Base-by-base conservation (phyloP, 495 filamentous ascomycete species). In the Stereocaulon alpinum region DNA sequence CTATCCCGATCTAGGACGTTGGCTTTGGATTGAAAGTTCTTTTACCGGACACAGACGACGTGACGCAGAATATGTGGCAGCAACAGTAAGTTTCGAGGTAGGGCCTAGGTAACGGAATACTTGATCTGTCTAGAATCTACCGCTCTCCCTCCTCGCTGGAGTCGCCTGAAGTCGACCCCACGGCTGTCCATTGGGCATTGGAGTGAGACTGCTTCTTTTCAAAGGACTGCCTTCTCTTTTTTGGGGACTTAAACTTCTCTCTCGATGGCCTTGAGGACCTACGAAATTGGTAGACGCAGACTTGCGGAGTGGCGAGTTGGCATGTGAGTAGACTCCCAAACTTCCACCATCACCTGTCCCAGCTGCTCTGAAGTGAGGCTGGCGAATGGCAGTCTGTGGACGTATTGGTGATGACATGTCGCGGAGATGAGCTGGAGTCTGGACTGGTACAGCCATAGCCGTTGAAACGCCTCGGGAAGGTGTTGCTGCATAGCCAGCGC, bases 231-330 rank as follows among this genome's bases (percentile, higher is more conserved):
- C 75, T 11, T 66, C 69, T 37, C 69, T 67, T 41, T 67, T 71
- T n/a, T 52, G 51, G 34, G 69, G 69, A 56, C 67, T 69, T 24
- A 58, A 40, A 34, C 68, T 71, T 49, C 72, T 64, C 43, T 78
- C 75, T 53, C 69, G 70, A 51, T 63, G 70, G 55, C 73, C 69
- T 18, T 72, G 58, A 24, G 73, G 66, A 24, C 70, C 72, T 2
- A 73, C 71, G 50, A 78, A 71, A n/a, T 73, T 69, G 17, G 74
- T 70, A 14, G 77, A 75, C 20, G 72, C 69, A 20, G 76, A 74
- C 50, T 91, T 92, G 60, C 87, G 82, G 30, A 94, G 73, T 14
- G 89, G 89, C 12, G 87, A 91, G 55, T 86, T 85, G n/a, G 84
- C 81, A 68, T 94, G 87, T 2, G 81, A 82, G 72, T 81, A 91